Conservation (phyloP, 176 grass and related monocot species). For the Tillandsia fasciculata region DNA sequence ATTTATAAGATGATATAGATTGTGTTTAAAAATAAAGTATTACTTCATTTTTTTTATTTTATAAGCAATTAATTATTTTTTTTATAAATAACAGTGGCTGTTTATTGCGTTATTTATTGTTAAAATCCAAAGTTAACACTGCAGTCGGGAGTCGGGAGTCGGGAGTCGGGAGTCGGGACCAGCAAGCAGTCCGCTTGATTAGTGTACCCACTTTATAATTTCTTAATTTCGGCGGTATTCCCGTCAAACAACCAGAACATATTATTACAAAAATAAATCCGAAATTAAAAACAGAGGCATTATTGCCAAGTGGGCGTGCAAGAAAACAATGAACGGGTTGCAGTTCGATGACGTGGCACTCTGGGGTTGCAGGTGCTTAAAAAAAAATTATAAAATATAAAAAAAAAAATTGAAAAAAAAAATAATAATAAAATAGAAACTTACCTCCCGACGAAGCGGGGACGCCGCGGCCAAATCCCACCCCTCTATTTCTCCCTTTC, state of each 20-base stretch:
- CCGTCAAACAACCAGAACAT: background rate
- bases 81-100: too few relatives aligned
- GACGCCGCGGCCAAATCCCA: conserved; percentile 23
- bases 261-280: background rate
- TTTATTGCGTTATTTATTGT: too few relatives aligned
- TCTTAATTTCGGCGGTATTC: background rate
- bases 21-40: too few relatives aligned
- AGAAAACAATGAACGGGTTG: conserved; percentile 10
- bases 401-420: conserved; percentile 3
- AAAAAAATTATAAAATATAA: conserved; percentile 11
- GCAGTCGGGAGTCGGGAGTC: too few relatives aligned
- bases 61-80: too few relatives aligned
- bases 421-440: background rate
- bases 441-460: background rate
- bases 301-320: conserved; percentile 3
- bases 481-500: conserved; percentile 10
- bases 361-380: conserved; percentile 32
- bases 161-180: too few relatives aligned
- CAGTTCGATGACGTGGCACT: conserved; percentile 31
- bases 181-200: too few relatives aligned
- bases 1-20: too few relatives aligned
- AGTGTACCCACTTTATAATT: too few relatives aligned
- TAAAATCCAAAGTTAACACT: too few relatives aligned
- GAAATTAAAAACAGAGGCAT: background rate
- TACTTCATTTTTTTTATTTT: too few relatives aligned